A percentile compares a stretch with the other conserved stretches of the same genome.
phyloP scores from a whole-genome alignment of 176 grass and related monocot species.

The Oryza punctata region DNA sequence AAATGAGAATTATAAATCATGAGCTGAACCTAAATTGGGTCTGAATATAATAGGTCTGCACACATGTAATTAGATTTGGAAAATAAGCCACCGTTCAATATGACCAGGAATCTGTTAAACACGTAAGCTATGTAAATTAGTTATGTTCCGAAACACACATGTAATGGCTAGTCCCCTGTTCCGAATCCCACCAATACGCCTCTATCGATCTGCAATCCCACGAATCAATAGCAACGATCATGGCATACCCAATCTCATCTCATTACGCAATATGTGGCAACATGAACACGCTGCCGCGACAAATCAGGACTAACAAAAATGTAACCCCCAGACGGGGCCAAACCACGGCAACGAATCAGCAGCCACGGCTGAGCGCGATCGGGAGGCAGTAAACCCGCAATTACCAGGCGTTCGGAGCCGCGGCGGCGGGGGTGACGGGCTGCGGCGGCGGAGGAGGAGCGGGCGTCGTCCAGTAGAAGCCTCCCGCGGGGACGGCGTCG shows the following conservation, averaged over 20 bases:
- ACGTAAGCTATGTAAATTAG: background rate
- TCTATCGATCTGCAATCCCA: background rate
- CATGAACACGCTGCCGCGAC: background rate
- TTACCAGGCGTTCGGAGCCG: conserved; percentile 25
- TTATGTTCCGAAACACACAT: background rate
- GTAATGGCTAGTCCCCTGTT: conserved; percentile 4
- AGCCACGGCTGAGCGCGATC: conserved; percentile 1
- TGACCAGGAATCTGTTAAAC: background rate
- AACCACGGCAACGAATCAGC: background rate
- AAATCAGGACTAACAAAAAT: conserved; percentile 20
- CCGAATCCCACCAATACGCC: background rate
- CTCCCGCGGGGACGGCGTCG: conserved; percentile 26
- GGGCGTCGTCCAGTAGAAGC: conserved; percentile 59
- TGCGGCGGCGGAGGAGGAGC: conserved; percentile 7
- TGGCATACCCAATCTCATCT: background rate
- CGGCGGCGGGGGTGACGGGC: background rate
- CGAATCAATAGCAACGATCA: background rate
- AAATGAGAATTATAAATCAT: background rate
- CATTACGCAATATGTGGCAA: background rate
- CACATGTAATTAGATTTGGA: background rate
- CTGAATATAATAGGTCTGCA: background rate
- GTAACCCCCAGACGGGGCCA: background rate
- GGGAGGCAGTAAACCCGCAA: background rate
- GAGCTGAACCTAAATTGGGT: background rate
- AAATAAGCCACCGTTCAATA: background rate